Conservation (phyloP, 129 eudicot species). For the Mikania micrantha region DNA sequence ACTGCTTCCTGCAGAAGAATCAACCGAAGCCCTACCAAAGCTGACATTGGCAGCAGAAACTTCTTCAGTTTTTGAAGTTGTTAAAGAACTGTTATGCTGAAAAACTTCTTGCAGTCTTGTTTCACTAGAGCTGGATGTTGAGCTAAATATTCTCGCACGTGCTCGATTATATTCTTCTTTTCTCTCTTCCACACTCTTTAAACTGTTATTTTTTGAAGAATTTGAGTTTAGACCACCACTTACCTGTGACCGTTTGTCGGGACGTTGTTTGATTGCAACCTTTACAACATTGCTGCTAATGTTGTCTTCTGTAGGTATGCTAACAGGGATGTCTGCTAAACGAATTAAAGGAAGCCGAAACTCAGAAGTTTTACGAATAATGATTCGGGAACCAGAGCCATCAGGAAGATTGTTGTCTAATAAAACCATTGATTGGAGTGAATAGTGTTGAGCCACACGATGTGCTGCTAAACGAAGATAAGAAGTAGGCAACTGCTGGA, state of each 20-base stretch:
- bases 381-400: constrained; percentile 85
- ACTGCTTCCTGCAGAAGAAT: constrained; percentile 66
- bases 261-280: constrained; percentile 96
- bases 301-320: constrained; percentile 57
- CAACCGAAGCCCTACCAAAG: constrained; percentile 46
- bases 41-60: constrained; percentile 43
- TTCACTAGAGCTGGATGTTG: constrained; percentile 41
- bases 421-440: constrained; percentile 90
- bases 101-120: constrained; percentile 49
- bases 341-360: constrained; percentile 66
- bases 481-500: constrained; percentile 96
- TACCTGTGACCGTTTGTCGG: constrained; percentile 52
- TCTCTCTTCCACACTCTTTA: constrained; percentile 95
- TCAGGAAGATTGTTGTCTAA: constrained; percentile 74
- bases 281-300: constrained; percentile 38
- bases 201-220: constrained; percentile 46
- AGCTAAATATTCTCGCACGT: constrained; percentile 90
- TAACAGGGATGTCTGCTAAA: constrained; percentile 89
- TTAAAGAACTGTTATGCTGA: constrained; percentile 46
- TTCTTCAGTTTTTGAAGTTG: constrained; percentile 49
- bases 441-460: constrained; percentile 98
- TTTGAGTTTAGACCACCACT: constrained; percentile 37
- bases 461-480: constrained; percentile 96
- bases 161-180: constrained; percentile 96
- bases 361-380: constrained; percentile 76